phyloP scores from a whole-genome alignment of 306 rosid genomes.

The Fragaria vesca region DNA sequence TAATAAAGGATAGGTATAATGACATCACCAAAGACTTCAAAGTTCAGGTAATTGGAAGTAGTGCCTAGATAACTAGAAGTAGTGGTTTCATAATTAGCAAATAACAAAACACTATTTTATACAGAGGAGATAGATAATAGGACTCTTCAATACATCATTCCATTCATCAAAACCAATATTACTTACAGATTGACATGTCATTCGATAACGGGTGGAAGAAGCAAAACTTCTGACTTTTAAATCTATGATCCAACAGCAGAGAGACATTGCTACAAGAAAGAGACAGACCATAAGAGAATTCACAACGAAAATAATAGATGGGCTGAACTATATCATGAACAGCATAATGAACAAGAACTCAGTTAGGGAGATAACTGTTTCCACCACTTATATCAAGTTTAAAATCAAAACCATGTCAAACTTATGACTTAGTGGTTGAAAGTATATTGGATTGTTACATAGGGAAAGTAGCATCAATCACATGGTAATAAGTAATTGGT shows the following conservation, averaged over 20 bases:
- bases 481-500: background rate
- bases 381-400: background rate
- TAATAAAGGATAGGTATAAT: background rate
- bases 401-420: background rate
- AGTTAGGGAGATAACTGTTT: background rate
- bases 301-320: background rate
- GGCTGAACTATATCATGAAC: background rate
- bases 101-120: background rate
- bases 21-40: background rate
- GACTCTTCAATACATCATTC: background rate
- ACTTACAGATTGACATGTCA: conserved; percentile 87
- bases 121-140: background rate
- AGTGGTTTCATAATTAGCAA: background rate
- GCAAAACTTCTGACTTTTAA: conserved; percentile 64
- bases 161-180: conserved; percentile 14
- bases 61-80: background rate
- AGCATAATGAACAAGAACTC: background rate
- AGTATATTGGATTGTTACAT: background rate
- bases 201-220: conserved; percentile 93
- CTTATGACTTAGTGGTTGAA: background rate
- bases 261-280: conserved; percentile 71
- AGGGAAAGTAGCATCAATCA: background rate
- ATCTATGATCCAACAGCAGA: conserved; percentile 80
- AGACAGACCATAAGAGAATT: conserved; percentile 13
- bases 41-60: background rate